phyloP scores from a whole-genome alignment of 768 basidiomycete genomes.

The Kwoniella bestiolae region DNA sequence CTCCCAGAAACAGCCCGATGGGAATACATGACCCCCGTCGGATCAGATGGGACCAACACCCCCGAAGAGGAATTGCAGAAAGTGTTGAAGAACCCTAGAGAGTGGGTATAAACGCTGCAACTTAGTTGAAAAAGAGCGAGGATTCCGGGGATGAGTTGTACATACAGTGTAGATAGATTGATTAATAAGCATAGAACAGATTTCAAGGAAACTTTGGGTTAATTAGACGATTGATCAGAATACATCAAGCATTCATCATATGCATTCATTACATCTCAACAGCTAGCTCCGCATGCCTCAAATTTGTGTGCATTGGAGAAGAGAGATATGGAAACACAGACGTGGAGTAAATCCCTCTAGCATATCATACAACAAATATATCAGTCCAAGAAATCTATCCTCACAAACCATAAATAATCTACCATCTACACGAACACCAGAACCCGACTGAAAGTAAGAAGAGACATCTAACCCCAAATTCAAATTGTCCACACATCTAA shows the following conservation, averaged over 20 bases:
- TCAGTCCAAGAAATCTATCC: too few relatives aligned
- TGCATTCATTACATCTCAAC: background rate
- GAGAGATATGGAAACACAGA: too few relatives aligned
- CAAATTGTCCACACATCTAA: too few relatives aligned
- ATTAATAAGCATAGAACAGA: background rate
- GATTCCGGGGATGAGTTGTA: background rate
- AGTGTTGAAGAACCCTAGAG: conserved; percentile 67
- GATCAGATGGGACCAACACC: conserved; percentile 63
- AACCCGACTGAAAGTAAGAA: too few relatives aligned
- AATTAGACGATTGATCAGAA: too few relatives aligned
- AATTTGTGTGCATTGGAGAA: too few relatives aligned
- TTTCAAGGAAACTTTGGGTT: background rate
- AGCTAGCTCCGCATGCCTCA: background rate
- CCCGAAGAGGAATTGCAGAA: conserved; percentile 70
- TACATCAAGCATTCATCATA: background rate
- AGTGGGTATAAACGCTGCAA: conserved; percentile 63
- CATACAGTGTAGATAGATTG: background rate
- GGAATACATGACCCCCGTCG: conserved; percentile 85
- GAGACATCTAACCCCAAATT: too few relatives aligned
- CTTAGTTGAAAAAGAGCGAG: background rate
- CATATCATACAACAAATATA: too few relatives aligned
- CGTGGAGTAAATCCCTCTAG: too few relatives aligned
- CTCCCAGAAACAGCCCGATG: conserved; percentile 83
- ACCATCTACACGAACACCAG: too few relatives aligned
- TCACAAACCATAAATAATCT: too few relatives aligned